These are phyloP conservation scores for Aspergillus floridensis DNA, from an alignment of 2,329 filamentous ascomycete genomes.

Conservation along the genomic window DNA sequence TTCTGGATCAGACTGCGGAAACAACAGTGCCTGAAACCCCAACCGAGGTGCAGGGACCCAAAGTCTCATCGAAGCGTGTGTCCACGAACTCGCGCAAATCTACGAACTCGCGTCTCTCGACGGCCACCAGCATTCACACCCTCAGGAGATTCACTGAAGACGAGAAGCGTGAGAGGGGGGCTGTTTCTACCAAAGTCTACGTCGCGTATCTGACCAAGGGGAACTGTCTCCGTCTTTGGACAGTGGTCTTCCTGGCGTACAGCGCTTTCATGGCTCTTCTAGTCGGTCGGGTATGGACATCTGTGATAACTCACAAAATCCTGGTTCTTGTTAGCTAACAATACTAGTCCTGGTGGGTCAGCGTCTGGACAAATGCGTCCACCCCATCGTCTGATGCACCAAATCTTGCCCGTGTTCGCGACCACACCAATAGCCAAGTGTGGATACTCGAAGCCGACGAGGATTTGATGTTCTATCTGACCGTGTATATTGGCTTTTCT, in stretches of 20 bases:
- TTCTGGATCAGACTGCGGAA: constrained; percentile 46
- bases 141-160: constrained; percentile 74
- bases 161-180: constrained; percentile 68
- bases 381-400: constrained; percentile 5
- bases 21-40: constrained; percentile 33
- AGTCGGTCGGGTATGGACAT: constrained; percentile 47
- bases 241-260: constrained; percentile 54
- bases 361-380: constrained; percentile 45
- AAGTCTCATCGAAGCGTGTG: constrained; percentile 10
- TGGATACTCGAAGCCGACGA: constrained; percentile 5
- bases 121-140: constrained; percentile 21
- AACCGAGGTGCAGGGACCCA: constrained; percentile 8
- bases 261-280: constrained; percentile 54
- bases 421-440: background rate
- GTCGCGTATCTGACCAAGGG: constrained; percentile 63
- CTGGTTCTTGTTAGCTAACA: constrained; percentile 5
- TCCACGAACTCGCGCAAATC: constrained; percentile 8
- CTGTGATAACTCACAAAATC: background rate
- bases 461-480: constrained; percentile 49
- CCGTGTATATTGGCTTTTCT: constrained; percentile 63
- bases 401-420: background rate
- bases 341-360: constrained; percentile 48
- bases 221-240: constrained; percentile 63
- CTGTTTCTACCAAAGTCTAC: constrained; percentile 68
- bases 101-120: constrained; percentile 8